phyloP scores from a whole-genome alignment of 116 monocot genomes.

The Phalaenopsis hybrid region DNA sequence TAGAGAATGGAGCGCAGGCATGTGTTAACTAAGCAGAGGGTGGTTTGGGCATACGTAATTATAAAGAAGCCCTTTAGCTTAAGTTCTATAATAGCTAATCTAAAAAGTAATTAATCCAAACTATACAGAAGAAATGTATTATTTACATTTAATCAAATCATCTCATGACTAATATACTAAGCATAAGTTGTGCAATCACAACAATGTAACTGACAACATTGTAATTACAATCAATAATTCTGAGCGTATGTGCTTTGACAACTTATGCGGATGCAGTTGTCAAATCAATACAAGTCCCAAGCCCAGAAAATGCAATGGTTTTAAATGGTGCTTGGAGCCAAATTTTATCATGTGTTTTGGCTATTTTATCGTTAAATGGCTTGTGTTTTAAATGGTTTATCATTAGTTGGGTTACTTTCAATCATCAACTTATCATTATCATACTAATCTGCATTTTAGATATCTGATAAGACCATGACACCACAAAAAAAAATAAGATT shows the following conservation, averaged over 20 bases:
- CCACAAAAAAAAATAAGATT: too few relatives aligned
- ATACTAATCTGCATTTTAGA: too few relatives aligned
- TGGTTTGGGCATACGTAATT: not conserved
- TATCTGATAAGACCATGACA: too few relatives aligned
- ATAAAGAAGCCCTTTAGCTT: not conserved
- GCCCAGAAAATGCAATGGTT: too few relatives aligned
- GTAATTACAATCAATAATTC: not conserved
- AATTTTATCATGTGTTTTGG: too few relatives aligned
- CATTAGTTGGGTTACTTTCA: too few relatives aligned
- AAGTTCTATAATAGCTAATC: not conserved
- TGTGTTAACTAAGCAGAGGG: not conserved
- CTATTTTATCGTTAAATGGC: too few relatives aligned
- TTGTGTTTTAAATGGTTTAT: too few relatives aligned
- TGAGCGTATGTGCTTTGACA: not conserved
- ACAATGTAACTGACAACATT: not conserved
- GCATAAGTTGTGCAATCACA: not conserved
- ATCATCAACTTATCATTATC: too few relatives aligned
- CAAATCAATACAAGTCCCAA: not conserved
- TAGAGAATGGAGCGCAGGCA: not conserved
- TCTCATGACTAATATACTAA: not conserved
- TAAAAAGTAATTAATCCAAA: not conserved
- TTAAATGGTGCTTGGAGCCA: too few relatives aligned
- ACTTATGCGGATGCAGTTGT: not conserved
- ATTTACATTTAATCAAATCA: not conserved
- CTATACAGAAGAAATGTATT: not conserved